These are phyloP conservation scores for Shiraia sp. DNA, from an alignment of 2,329 filamentous ascomycete genomes.

Conservation along the genomic window DNA sequence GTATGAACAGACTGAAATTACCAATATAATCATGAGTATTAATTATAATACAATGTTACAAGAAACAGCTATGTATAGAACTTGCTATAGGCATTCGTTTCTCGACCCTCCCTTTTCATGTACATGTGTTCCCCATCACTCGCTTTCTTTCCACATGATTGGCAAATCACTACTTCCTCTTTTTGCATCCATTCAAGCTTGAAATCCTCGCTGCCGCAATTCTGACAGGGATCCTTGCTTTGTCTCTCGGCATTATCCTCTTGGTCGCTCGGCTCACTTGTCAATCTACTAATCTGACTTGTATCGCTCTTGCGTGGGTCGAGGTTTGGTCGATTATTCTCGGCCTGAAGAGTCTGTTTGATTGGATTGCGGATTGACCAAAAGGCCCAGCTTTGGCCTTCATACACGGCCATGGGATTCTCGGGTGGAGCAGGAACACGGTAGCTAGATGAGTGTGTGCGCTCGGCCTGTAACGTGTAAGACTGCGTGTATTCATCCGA, in stretches of 20 bases:
- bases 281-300: slow-evolving; percentile 64
- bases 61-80: slow-evolving; percentile 3
- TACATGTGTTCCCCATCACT: background rate
- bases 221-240: slow-evolving; percentile 60
- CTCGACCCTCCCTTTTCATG: background rate
- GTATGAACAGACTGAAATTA: too few relatives aligned
- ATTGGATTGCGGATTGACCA: slow-evolving; percentile 54
- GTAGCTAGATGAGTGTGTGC: slow-evolving; percentile 5
- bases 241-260: too few relatives aligned
- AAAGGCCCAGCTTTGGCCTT: slow-evolving; percentile 57
- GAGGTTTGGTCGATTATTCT: slow-evolving; percentile 1
- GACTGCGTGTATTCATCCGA: slow-evolving; percentile 7
- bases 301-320: slow-evolving; percentile 50
- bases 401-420: slow-evolving; percentile 55
- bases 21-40: too few relatives aligned
- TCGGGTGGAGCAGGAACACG: background rate
- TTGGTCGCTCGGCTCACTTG: slow-evolving; percentile 22
- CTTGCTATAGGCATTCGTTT: slow-evolving; percentile 1
- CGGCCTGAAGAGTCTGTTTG: too few relatives aligned
- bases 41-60: too few relatives aligned
- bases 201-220: slow-evolving; percentile 65
- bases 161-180: slow-evolving; percentile 64
- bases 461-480: slow-evolving; percentile 5
- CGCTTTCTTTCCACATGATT: slow-evolving; percentile 53
- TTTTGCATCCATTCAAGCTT: slow-evolving; percentile 60